Base-by-base conservation (phyloP, 73 alveolate species). In the Strombidium stylifer region DNA sequence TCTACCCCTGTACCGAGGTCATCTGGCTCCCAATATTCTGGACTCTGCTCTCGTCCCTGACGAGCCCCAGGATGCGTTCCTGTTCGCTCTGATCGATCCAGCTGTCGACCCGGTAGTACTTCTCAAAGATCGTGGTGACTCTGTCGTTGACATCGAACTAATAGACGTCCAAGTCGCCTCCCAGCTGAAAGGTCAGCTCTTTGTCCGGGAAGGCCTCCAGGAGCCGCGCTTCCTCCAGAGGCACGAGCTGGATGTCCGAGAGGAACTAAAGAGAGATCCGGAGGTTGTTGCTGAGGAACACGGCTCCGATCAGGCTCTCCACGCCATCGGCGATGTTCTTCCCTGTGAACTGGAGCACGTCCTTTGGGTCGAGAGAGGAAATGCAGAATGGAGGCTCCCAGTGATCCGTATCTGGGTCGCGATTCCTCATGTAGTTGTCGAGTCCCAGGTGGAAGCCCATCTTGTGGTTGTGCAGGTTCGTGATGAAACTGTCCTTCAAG, bases 281-380 rank as follows among this genome's bases (percentile, higher is more conserved):
- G 18, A 79, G 26, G 20, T 61, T 69, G 28, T 47, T 62, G 18
- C 70, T 23, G 15, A 79, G 39, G 28, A 53, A 31, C 51, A 47
- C 62, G n/a, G 84, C 82, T 0, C 81, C 79, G 0, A 79, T 37
- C 39, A 79, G 20, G 4, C 66, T 26, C 42, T 79, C 90, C 1
- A 59, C 60, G 19, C 60, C 37, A 37, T 79, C 90, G 21, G 84
- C 82, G 0, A 69, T 21, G 39, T 79, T 52, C 48, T 79, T 79
- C 24, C 88, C 88, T 15, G 81, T 65, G 57, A 55, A 76, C 25
- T 42, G 27, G 2, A 69, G 37, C 10, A 23, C 23, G 26, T 60
- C 62, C 2, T 37, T 41, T 19, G 47, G n/a, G 18, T 11, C 16
- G 8, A 44, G 47, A 19, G 21, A 39, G 18, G 36, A 42, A 23